Evolutionary conservation across 768 basidiomycete species (phyloP).

Genomic region (Hygrophorus russula): DNA sequence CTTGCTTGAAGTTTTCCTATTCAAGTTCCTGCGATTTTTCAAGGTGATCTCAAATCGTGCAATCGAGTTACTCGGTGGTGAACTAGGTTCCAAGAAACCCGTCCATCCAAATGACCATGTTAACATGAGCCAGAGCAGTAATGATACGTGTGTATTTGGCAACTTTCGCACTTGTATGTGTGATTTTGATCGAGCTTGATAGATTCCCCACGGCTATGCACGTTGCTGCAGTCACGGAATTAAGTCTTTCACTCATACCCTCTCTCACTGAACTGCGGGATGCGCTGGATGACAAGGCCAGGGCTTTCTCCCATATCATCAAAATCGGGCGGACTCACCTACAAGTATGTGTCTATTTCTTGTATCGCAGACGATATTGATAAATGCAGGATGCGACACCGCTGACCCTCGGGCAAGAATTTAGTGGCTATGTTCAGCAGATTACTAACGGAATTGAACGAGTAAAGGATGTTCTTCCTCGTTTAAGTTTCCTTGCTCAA

Average conservation of each 20-base stretch:
- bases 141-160: slow-evolving; percentile 70
- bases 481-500: slow-evolving; percentile 84
- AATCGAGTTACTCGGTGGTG: slow-evolving; percentile 91
- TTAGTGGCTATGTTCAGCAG: slow-evolving; percentile 96
- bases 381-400: slow-evolving; percentile 82
- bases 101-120: slow-evolving; percentile 99
- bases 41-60: slow-evolving; percentile 98
- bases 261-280: slow-evolving; percentile 76
- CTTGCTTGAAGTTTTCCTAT: neutral
- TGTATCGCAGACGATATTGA: slow-evolving; percentile 1
- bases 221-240: slow-evolving; percentile 87
- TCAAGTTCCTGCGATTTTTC: neutral
- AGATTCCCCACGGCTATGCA: slow-evolving; percentile 99
- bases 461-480: slow-evolving; percentile 69
- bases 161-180: neutral
- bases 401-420: slow-evolving; percentile 95
- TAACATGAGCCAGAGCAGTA: slow-evolving; percentile 98
- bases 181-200: neutral
- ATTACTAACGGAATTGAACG: slow-evolving; percentile 83
- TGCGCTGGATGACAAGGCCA: slow-evolving; percentile 73
- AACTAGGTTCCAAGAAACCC: slow-evolving; percentile 91
- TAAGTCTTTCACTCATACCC: slow-evolving; percentile 69
- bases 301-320: slow-evolving; percentile 82
- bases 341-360: slow-evolving; percentile 33
- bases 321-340: slow-evolving; percentile 98